A percentile compares a stretch with the other conserved stretches of the same genome.
Conservation (phyloP, 805 yeast species). For the Scheffersomyces amazonensis region DNA sequence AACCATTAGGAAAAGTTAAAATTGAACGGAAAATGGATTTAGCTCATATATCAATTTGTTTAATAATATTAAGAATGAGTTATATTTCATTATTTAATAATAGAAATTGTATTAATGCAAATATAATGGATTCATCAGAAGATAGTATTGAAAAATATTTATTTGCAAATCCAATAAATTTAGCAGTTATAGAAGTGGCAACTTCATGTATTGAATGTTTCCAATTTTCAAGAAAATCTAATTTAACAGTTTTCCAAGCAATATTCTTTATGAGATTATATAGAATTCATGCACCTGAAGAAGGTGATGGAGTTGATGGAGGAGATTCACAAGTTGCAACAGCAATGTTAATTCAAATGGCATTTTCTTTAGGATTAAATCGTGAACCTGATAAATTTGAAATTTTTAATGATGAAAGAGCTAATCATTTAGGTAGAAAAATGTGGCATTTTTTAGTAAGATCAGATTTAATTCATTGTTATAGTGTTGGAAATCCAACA, state of each 20-base stretch:
- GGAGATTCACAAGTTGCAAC: constrained; percentile 24
- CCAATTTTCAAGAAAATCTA: constrained; percentile 38
- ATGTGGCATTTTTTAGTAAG: constrained; percentile 19
- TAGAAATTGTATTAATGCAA: constrained; percentile 14
- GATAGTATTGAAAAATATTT: constrained; percentile 28
- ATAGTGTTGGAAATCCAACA: constrained; percentile 16
- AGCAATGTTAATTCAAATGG: constrained; percentile 33
- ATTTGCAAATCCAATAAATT: constrained; percentile 42
- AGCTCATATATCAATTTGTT: constrained; percentile 34
- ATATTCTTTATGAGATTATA: constrained; percentile 26
- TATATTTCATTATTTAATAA: constrained; percentile 37
- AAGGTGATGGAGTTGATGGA: constrained; percentile 37
- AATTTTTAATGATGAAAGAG: constrained; percentile 12
- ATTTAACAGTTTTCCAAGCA: constrained; percentile 26
- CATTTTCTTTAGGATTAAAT: constrained; percentile 34
- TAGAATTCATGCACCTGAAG: constrained; percentile 34
- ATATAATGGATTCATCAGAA: neutral
- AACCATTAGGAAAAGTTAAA: constrained; percentile 18
- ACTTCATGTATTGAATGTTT: constrained; percentile 55
- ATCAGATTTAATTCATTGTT: constrained; percentile 9
- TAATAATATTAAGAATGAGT: constrained; percentile 41
- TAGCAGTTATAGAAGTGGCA: constrained; percentile 46
- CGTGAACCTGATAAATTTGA: constrained; percentile 36
- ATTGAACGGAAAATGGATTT: constrained; percentile 38
- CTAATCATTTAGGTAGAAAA: constrained; percentile 19